Evolutionary conservation across 2,329 filamentous ascomycete species (phyloP).

Genomic region (Lachnellula arida): DNA sequence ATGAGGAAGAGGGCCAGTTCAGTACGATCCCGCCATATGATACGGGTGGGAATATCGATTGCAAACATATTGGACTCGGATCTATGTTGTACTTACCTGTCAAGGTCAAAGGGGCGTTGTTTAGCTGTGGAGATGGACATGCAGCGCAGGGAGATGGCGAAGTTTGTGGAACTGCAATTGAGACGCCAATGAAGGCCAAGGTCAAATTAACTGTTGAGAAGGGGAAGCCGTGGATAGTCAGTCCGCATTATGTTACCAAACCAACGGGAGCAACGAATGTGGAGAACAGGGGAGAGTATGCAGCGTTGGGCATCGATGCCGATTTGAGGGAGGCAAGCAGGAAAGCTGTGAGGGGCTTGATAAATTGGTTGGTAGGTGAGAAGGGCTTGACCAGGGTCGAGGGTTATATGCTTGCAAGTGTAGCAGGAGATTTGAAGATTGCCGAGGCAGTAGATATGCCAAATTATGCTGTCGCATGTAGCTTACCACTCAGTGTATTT

Average conservation of each 20-base stretch:
- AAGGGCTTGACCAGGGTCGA: constrained; percentile 43
- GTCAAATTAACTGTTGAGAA: constrained; percentile 46
- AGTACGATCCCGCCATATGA: constrained; percentile 47
- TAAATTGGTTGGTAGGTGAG: constrained; percentile 44
- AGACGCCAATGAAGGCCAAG: constrained; percentile 46
- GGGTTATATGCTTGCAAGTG: constrained; percentile 48
- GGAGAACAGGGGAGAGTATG: constrained; percentile 40
- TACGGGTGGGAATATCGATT: constrained; percentile 52
- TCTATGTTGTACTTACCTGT: constrained; percentile 46
- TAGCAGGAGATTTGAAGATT: constrained; percentile 47
- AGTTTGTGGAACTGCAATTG: constrained; percentile 52
- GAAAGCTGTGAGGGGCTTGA: constrained; percentile 43
- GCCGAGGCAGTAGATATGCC: constrained; percentile 51
- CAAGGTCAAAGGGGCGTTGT: constrained; percentile 44
- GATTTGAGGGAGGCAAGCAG: constrained; percentile 45
- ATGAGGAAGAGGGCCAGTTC: constrained; percentile 40
- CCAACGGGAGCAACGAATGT: constrained; percentile 23
- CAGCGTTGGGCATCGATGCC: constrained; percentile 42
- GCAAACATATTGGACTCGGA: constrained; percentile 44
- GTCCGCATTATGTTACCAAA: constrained; percentile 44
- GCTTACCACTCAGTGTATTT: constrained; percentile 46
- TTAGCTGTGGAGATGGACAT: constrained; percentile 51
- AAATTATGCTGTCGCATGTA: constrained; percentile 47
- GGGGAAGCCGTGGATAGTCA: constrained; percentile 41
- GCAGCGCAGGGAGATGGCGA: constrained; percentile 51